Base-by-base conservation (phyloP, 192 early-diverging fungal species). In the Phycomyces blakesleeanus region DNA sequence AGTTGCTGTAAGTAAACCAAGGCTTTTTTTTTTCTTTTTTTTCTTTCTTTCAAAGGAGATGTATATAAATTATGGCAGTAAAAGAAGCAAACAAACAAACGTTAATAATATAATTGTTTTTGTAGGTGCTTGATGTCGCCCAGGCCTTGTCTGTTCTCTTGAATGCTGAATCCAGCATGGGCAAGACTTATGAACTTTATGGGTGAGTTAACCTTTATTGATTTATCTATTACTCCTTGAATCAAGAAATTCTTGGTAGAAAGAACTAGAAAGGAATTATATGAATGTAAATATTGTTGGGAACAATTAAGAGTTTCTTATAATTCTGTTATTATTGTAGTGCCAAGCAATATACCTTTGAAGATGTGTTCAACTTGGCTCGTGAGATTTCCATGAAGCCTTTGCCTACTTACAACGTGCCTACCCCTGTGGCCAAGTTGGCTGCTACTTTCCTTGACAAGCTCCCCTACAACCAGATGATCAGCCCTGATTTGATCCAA, bases 161-260 rank as follows among this genome's bases (percentile, higher is more conserved):
- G 61, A 83, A 81, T 37, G 87, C 89, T 69, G 85, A 89, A 55
- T 75, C 78, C 26, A 86, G 89, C 2, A 78, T 87, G 20, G 94
- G 94, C 37, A 86, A 93, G 82, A 91, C 86, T 21, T 91, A 91
- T 60, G 97, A 98, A 79, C 85, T 98, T 27, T 92, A 83, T 70
- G 93, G 90, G 81, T 87, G 77, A 51, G 1, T n/a, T n/a, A 7
- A 47, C 3, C 44, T n/a, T n/a, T n/a, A n/a, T n/a, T n/a, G n/a
- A n/a, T n/a, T n/a, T n/a, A n/a, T n/a, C n/a, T n/a, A n/a, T n/a
- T n/a, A n/a, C n/a, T n/a, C n/a, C n/a, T n/a, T n/a, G n/a, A n/a
- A n/a, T n/a, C 44, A 47, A 47, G 29, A 34, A 5, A 34, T 34
- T 34, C 29, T 34, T 34, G 29, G 29, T 34, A 2, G 3, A 34